Evolutionary conservation across 2,329 filamentous ascomycete genomes (phyloP).

Genomic region (Rasamsonia emersonii): DNA sequence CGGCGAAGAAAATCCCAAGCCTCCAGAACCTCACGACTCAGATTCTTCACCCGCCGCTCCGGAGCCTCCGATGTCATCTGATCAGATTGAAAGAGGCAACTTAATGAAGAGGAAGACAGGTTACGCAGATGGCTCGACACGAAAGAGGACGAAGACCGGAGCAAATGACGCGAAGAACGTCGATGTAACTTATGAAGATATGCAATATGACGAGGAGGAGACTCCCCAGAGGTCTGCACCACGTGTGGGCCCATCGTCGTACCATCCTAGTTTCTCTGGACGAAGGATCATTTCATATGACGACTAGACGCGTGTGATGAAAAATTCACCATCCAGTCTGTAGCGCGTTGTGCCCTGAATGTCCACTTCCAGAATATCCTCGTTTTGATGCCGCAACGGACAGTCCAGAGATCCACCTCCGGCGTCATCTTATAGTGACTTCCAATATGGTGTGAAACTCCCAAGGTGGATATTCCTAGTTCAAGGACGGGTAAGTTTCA

Average conservation of each 20-base stretch:
- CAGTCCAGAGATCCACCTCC: too few relatives aligned
- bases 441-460: too few relatives aligned
- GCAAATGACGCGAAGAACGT: neutral
- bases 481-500: conserved; percentile 14
- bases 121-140: neutral
- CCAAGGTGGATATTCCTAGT: too few relatives aligned
- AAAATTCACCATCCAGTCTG: too few relatives aligned
- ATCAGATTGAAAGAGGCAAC: conserved; percentile 32
- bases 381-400: too few relatives aligned
- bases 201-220: neutral
- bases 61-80: conserved; percentile 11
- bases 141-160: neutral
- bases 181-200: too few relatives aligned
- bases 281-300: conserved; percentile 30
- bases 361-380: too few relatives aligned
- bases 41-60: too few relatives aligned
- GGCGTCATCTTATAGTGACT: too few relatives aligned
- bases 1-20: conserved; percentile 9
- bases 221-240: neutral
- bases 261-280: too few relatives aligned
- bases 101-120: neutral
- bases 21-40: neutral
- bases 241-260: too few relatives aligned
- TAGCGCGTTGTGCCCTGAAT: too few relatives aligned
- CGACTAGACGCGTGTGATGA: conserved; percentile 16